phyloP scores from a whole-genome alignment of 345 rosid genomes.

The Salix udensis region DNA sequence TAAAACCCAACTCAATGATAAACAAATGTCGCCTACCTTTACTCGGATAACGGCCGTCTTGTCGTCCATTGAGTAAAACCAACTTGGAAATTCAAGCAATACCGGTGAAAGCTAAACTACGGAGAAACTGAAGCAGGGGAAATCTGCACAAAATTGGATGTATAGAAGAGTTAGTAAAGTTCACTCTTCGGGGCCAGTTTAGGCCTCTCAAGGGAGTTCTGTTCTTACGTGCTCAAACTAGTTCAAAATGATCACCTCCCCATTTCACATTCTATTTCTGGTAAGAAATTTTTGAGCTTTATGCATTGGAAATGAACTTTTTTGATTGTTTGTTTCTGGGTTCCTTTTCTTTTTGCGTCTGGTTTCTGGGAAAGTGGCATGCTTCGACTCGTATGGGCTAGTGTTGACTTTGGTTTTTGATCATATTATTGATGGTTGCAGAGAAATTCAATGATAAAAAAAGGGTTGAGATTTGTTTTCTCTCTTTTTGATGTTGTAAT shows the following conservation, averaged over 20 bases:
- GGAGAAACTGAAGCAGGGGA: background rate
- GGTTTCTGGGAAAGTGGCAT: background rate
- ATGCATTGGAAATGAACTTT: background rate
- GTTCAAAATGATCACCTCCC: constrained; percentile 10
- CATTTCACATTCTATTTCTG: background rate
- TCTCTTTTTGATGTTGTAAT: too few species aligned
- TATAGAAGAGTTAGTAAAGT: constrained; percentile 42
- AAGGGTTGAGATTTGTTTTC: too few species aligned
- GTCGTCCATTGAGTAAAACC: too few species aligned
- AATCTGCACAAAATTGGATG: constrained; percentile 1
- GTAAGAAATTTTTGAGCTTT: background rate
- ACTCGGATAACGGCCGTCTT: too few species aligned
- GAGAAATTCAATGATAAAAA: too few species aligned
- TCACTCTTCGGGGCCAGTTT: constrained; percentile 38
- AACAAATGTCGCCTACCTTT: too few species aligned
- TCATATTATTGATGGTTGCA: too few species aligned
- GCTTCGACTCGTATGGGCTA: background rate
- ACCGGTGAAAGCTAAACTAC: background rate
- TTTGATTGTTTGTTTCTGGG: background rate
- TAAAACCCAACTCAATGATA: too few species aligned
- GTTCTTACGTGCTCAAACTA: constrained; percentile 37
- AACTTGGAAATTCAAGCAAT: too few species aligned
- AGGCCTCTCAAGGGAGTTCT: constrained; percentile 37
- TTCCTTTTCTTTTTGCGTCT: background rate
- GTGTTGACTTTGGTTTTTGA: too few species aligned